Evolutionary conservation across 176 grass and related monocot genomes (phyloP), one percentile per base, ranked within the genome.

Genomic region (Oryza meridionalis): DNA sequence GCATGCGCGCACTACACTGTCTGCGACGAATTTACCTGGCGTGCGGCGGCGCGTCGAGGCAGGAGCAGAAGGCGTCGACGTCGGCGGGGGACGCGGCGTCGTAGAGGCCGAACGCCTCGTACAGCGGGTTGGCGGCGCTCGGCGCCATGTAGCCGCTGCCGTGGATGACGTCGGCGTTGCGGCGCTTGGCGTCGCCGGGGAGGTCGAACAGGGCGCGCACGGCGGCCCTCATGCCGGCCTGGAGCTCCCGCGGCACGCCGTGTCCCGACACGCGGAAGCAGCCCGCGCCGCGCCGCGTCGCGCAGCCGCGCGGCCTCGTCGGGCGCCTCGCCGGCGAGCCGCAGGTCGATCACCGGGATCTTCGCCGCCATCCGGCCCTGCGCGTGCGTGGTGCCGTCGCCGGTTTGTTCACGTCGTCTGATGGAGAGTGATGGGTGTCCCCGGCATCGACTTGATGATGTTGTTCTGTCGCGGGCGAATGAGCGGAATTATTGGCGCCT

Each of bases 91-190:
- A 70, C 63, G 78, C 68, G 49, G 86, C 79, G 40, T 86, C 62
- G 72, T 84, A 89, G 17, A 89, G 68, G 44, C 86, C 79, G 51
- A 92, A 80, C 67, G 93, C 45, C 83, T 92, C 90, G n/a, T 92
- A 92, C 22, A 95, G 86, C 8, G 90, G 93, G 72, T 90, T 92
- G 49, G 47, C 64, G n/a, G 67, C 13, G 84, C 82, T 84, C 58
- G 90, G 90, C n/a, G 65, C 75, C 45, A 88, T 31, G 70, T 95
- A 95, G 33, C 93, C 93, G 71, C 93, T 95, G 38, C 87, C 90
- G 43, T 82, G 16, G 69, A 92, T 92, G 82, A 88, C 55, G 70
- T 95, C 82, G 17, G 55, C 9, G 61, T 92, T 95, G 58, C 85
- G 90, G 66, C 75, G 85, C 79, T 92, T 95, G 85, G 89, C 75